Evolutionary conservation across 129 eudicot genomes (phyloP), one percentile per base, ranked within the genome.

Genomic region (Silybum marianum): DNA sequence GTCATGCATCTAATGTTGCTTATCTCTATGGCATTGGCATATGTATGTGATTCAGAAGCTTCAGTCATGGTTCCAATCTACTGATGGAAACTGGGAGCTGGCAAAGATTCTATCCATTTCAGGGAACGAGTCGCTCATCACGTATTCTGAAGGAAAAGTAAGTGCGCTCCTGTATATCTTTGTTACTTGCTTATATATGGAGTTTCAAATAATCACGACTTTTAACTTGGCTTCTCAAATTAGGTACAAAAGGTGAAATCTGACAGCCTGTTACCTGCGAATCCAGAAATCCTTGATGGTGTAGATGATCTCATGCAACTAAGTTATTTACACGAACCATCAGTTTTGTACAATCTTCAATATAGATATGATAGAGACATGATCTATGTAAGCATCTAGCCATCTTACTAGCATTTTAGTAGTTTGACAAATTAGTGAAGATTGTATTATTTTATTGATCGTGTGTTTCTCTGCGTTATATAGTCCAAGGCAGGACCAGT

Each of bases 231-330:
- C 51, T 71, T 79, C 78, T 85, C 72, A 19, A 26, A 40, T 77
- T 85, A 96, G 99, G 99, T 93, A 24, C 62, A 90, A 78, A 96
- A 85, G 85, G 98, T 93, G 83, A 86, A 84, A 12, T 36, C 90
- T 28, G 93, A 88, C 69, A 63, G 75, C 80, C 86, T 95, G 26
- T 68, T 93, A 80, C 91, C 98, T 30, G 98, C 99, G 70, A 96
- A 96, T 85, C 99, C 99, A 22, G 95, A 93, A 84, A 91, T 96
- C 69, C 99, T 96, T 77, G 99, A 96, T 67, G 98, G 98, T 34
- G 99, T 96, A 19, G 99, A 96, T 71, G 97, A 96, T 93, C 98
- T 96, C 68, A 89, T 93, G 97, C 99, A 96, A 87, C 87, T 96
- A 65, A 96, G 99, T 90, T 96, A 88, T 81, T 87, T 96, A 72